These are phyloP conservation scores for Penicillium brevicompactum DNA, from an alignment of 2,329 filamentous ascomycete species.

Conservation along the genomic window DNA sequence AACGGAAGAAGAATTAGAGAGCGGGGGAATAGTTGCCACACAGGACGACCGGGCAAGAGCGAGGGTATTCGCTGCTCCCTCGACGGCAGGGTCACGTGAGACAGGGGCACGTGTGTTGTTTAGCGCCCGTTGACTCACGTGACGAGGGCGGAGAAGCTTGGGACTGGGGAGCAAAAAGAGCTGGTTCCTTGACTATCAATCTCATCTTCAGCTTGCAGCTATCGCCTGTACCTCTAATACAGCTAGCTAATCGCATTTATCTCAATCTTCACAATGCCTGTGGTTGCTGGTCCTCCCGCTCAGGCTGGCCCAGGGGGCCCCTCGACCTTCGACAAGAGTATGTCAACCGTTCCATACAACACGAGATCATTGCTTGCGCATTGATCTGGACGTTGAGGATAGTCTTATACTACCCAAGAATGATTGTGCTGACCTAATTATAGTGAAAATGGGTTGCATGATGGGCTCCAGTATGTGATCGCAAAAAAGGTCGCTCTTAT, in stretches of 20 bases:
- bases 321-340: slow-evolving; percentile 73
- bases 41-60: slow-evolving; percentile 24
- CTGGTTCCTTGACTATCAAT: slow-evolving; percentile 5
- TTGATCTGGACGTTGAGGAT: background rate
- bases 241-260: background rate
- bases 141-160: slow-evolving; percentile 21
- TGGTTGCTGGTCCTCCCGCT: slow-evolving; percentile 55
- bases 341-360: slow-evolving; percentile 26
- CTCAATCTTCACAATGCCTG: slow-evolving; percentile 51
- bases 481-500: slow-evolving; percentile 4
- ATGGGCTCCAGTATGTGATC: slow-evolving; percentile 89
- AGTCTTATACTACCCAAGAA: background rate
- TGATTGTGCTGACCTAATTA: slow-evolving; percentile 32
- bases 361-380: slow-evolving; percentile 10
- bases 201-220: slow-evolving; percentile 4
- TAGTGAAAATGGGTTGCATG: slow-evolving; percentile 97
- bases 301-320: slow-evolving; percentile 54
- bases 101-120: slow-evolving; percentile 16
- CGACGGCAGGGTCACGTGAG: slow-evolving; percentile 24
- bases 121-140: slow-evolving; percentile 23
- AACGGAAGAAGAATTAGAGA: slow-evolving; percentile 21
- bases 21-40: slow-evolving; percentile 29
- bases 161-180: slow-evolving; percentile 21
- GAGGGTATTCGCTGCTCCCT: slow-evolving; percentile 27
- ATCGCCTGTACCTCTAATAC: background rate